phyloP scores from a whole-genome alignment of 2,329 filamentous ascomycete species.

The Emmonsia crescens region DNA sequence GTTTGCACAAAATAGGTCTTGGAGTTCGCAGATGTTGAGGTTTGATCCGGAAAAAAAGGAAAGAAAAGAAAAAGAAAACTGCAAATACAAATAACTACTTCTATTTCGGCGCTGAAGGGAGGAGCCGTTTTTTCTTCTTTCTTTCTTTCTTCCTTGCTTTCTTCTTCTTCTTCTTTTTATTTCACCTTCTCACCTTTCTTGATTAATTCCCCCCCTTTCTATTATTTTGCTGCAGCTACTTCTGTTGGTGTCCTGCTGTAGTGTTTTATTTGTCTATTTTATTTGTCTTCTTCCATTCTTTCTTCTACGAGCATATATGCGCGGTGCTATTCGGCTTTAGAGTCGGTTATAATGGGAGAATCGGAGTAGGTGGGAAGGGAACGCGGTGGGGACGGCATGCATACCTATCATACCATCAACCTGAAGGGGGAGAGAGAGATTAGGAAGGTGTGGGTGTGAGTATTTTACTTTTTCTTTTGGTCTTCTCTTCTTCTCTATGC shows the following conservation, averaged over 20 bases:
- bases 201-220: neutral
- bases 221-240: neutral
- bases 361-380: neutral
- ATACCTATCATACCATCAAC: neutral
- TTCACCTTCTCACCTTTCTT: conserved; percentile 3
- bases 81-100: neutral
- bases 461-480: neutral
- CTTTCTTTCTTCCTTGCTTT: conserved; percentile 7
- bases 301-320: neutral
- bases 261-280: too few relatives aligned
- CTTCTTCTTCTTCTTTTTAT: neutral
- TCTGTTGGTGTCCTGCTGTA: conserved; percentile 3
- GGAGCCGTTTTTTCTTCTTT: neutral
- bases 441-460: neutral
- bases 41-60: neutral
- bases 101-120: neutral
- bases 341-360: neutral
- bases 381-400: neutral
- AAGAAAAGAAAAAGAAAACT: neutral
- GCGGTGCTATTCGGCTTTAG: neutral
- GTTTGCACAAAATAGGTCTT: conserved; percentile 6
- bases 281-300: too few relatives aligned
- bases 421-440: neutral
- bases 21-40: conserved; percentile 5
- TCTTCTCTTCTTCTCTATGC: neutral